A percentile compares a stretch with the other conserved stretches of the same genome.
These are phyloP conservation scores for Candida germanica DNA, from an alignment of 805 yeast genomes.

Conservation along the genomic window DNA sequence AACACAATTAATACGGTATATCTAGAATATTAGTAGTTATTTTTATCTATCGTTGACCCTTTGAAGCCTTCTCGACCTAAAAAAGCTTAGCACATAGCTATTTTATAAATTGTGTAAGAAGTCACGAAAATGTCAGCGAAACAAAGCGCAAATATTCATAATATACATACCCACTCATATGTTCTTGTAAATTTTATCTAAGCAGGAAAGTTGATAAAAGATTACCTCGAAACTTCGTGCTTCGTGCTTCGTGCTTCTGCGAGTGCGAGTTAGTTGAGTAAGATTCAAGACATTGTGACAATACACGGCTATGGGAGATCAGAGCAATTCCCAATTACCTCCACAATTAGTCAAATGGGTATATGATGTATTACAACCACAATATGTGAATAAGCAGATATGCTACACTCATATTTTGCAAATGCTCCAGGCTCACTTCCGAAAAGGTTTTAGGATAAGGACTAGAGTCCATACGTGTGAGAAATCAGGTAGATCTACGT, in stretches of 20 bases:
- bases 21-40: conserved; percentile 42
- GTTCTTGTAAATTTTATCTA: too few relatives aligned
- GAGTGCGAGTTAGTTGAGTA: conserved; percentile 4
- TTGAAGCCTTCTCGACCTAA: too few relatives aligned
- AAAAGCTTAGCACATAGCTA: too few relatives aligned
- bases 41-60: too few relatives aligned
- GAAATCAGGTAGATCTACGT: conserved; percentile 54
- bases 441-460: conserved; percentile 54
- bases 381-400: conserved; percentile 55
- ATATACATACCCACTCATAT: conserved; percentile 12
- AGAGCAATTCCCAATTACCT: conserved; percentile 20
- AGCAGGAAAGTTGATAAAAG: too few relatives aligned
- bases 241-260: conserved; percentile 3
- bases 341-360: conserved; percentile 39
- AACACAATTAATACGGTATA: conserved; percentile 70
- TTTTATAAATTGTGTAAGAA: too few relatives aligned
- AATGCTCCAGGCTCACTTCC: conserved; percentile 47
- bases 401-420: conserved; percentile 62
- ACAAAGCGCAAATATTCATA: too few relatives aligned
- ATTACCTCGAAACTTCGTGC: too few relatives aligned
- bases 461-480: conserved; percentile 54
- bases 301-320: too few relatives aligned
- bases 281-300: too few relatives aligned
- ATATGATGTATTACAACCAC: conserved; percentile 41
- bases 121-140: too few relatives aligned